A percentile compares a stretch with the other conserved stretches of the same genome.
phyloP scores from a whole-genome alignment of 768 basidiomycete species.

The Trametes cingulata region DNA sequence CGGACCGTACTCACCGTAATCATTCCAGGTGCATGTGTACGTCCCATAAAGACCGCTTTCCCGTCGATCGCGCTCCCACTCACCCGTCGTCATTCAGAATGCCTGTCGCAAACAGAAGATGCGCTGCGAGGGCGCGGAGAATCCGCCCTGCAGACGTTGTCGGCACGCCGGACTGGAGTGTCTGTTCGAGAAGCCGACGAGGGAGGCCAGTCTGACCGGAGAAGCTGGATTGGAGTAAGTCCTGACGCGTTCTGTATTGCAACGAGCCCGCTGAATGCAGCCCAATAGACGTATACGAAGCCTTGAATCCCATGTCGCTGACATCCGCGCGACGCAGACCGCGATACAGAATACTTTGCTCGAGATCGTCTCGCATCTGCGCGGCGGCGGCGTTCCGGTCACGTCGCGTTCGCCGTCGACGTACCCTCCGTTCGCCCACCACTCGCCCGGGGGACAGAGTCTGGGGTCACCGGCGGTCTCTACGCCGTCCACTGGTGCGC shows the following conservation, averaged over 20 bases:
- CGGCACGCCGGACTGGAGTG: conserved; percentile 88
- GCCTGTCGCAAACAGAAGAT: conserved; percentile 96
- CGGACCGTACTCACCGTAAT: conserved; percentile 24
- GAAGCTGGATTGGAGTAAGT: conserved; percentile 89
- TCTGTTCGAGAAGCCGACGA: conserved; percentile 91
- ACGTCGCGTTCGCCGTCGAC: conserved; percentile 64
- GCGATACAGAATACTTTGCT: conserved; percentile 78
- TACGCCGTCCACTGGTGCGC: conserved; percentile 39
- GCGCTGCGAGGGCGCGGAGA: conserved; percentile 95
- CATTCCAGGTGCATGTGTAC: conserved; percentile 74
- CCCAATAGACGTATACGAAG: conserved; percentile 79
- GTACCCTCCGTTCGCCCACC: conserved; percentile 57
- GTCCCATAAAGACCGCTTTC: conserved; percentile 30
- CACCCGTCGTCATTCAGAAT: conserved; percentile 56
- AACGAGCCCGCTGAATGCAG: background rate
- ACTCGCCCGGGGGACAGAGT: conserved; percentile 68
- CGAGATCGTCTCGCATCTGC: conserved; percentile 79
- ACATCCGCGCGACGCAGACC: conserved; percentile 71
- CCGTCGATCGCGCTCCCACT: background rate
- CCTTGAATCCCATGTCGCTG: conserved; percentile 83
- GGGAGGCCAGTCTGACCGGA: conserved; percentile 83
- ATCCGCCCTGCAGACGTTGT: conserved; percentile 94
- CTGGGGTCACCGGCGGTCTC: conserved; percentile 49
- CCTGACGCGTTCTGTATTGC: conserved; percentile 18
- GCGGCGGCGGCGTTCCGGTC: conserved; percentile 46